A percentile compares a stretch with the other conserved stretches of the same genome.
These are phyloP conservation scores for Phyllosticta citribraziliensis DNA, from an alignment of 2,329 filamentous ascomycete genomes.

Conservation along the genomic window DNA sequence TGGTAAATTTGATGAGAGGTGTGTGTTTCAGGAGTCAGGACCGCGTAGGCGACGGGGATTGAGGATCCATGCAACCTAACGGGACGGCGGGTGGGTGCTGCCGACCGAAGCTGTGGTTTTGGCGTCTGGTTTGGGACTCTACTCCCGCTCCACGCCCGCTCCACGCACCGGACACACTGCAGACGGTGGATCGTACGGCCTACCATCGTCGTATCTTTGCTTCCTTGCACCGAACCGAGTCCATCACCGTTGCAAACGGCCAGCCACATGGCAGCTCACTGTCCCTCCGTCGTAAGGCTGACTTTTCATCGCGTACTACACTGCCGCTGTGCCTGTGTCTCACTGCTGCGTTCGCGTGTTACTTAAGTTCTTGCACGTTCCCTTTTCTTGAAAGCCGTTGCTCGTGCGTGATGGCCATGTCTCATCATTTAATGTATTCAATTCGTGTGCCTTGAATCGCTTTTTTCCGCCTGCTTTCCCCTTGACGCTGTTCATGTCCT, in stretches of 20 bases:
- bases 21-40: neutral
- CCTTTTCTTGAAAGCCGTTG: neutral
- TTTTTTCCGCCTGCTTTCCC: neutral
- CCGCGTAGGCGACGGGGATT: neutral
- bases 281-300: neutral
- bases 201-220: neutral
- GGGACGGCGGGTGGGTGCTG: neutral
- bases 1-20: neutral
- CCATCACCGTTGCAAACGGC: neutral
- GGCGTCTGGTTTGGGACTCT: neutral
- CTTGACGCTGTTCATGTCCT: neutral
- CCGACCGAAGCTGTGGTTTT: neutral
- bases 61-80: neutral
- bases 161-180: neutral
- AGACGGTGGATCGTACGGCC: neutral
- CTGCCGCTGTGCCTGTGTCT: neutral
- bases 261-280: neutral
- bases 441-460: neutral
- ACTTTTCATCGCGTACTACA: neutral
- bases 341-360: neutral
- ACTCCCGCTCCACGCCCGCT: neutral
- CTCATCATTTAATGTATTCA: neutral
- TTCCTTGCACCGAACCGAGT: neutral
- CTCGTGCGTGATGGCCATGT: neutral
- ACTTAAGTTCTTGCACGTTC: neutral